Evolutionary conservation across 768 basidiomycete species (phyloP), one percentile per base, ranked within the genome.

Genomic region (Naganishia vaughanmartiniae): DNA sequence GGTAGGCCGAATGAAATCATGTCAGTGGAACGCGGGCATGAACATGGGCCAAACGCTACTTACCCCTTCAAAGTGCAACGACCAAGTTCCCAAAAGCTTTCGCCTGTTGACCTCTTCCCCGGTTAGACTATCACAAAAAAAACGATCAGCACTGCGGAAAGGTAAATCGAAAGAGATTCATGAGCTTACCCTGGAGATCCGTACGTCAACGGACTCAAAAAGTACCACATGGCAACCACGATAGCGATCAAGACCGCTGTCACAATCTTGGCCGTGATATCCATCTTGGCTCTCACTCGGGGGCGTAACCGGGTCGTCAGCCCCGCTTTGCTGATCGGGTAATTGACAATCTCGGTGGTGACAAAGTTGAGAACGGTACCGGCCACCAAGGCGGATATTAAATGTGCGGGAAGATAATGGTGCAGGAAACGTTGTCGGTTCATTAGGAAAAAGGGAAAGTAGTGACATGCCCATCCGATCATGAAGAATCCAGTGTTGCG

Each of bases 371-470:
- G 84, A 21, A 96, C 90, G 6, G 92, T 87, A 53, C 96, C 96
- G 48, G 95, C 93, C 70, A 97, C 87, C 69, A 98, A 85, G 15
- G 93, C 89, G 17, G 92, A 94, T 15, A 91, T 89, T 51, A 99
- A 85, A 79, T 99, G 96, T 0, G 95, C 95, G 17, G 95, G 95
- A 4, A 99, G 88, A 81, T 99, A 99, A 81, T 96, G 94, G 80
- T 99, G 96, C 30, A 99, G 84, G 86, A 99, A 99, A 53, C 94
- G 85, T 77, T 99, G 96, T 46, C 96, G 90, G 77, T 86, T 89
- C 92, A 99, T 95, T 31, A 97, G 85, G 88, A 92, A 99, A 86
- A 98, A 99, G 7, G 96, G 96, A 77, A 90, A 83, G 83, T 96
- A 99, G 81, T 99, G 96, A 67, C 91, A 91, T 15, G 86, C 89